Percentiles rank a stretch among this genome's conserved stretches.
Conservation (phyloP, 768 basidiomycete species). For the Dendrothele bispora region DNA sequence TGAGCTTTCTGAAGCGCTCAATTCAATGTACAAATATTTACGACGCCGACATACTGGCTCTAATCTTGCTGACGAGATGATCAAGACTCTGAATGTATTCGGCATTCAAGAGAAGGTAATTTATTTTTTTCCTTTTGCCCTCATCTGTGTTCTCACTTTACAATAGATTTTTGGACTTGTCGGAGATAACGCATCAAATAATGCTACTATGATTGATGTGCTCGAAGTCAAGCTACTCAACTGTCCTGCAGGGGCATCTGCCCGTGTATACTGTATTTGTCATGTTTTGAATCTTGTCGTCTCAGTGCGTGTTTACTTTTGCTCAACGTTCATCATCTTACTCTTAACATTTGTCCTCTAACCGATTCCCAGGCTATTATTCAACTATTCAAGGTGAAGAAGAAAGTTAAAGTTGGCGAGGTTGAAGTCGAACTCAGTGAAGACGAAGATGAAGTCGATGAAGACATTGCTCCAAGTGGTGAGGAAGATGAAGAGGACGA, state of each 20-base stretch:
- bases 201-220: conserved; percentile 5
- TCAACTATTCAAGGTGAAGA: background rate
- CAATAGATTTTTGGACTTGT: conserved; percentile 9
- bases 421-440: background rate
- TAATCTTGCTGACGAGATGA: background rate
- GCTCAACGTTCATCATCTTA: background rate
- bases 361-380: background rate
- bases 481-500: background rate
- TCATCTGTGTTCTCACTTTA: background rate
- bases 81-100: background rate
- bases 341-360: background rate
- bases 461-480: background rate
- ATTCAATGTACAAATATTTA: no score
- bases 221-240: background rate
- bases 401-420: background rate
- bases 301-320: no score
- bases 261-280: background rate
- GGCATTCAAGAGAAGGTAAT: background rate
- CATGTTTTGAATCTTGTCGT: background rate
- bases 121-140: background rate
- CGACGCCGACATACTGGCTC: background rate
- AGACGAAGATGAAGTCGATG: background rate
- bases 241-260: background rate
- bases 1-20: no score
- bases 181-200: conserved; percentile 11